These are phyloP conservation scores for Cudoniella acicularis DNA, from an alignment of 495 filamentous ascomycete species.

Conservation along the genomic window DNA sequence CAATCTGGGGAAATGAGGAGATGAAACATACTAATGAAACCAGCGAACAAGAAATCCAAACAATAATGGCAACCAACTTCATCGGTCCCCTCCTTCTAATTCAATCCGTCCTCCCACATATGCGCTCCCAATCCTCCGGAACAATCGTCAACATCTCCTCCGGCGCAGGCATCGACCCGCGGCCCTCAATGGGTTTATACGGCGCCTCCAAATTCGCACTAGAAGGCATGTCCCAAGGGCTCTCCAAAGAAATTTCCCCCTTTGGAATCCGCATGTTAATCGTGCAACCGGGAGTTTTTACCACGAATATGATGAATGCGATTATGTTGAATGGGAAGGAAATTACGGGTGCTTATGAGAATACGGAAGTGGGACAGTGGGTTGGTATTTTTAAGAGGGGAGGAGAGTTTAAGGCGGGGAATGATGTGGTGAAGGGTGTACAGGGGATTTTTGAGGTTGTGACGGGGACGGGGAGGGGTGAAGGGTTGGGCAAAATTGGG, in stretches of 20 bases:
- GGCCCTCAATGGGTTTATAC: conserved; percentile 43
- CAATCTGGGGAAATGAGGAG: conserved; percentile 33
- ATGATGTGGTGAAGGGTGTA: conserved; percentile 44
- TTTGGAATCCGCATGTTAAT: conserved; percentile 44
- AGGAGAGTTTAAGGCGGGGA: conserved; percentile 15
- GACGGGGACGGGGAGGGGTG: conserved; percentile 19
- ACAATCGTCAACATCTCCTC: conserved; percentile 40
- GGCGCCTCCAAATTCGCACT: conserved; percentile 50
- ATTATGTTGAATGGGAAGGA: conserved; percentile 7
- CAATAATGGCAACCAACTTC: conserved; percentile 43
- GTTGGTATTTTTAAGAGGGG: conserved; percentile 13
- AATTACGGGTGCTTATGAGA: conserved; percentile 23
- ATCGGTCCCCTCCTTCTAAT: conserved; percentile 47
- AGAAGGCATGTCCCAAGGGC: conserved; percentile 41
- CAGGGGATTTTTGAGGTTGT: conserved; percentile 45
- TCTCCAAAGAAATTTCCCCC: conserved; percentile 41
- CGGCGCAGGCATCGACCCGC: conserved; percentile 41
- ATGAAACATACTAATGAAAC: conserved; percentile 22
- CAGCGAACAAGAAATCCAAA: conserved; percentile 34
- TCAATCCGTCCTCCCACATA: conserved; percentile 42
- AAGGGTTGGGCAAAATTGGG: too few species aligned
- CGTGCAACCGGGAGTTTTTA: conserved; percentile 49
- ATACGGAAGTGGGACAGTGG: conserved; percentile 10
- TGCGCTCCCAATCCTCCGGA: conserved; percentile 36
- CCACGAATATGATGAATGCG: conserved; percentile 35